These are phyloP conservation scores for Lagerstroemia speciosa DNA, from an alignment of 345 rosid genomes.

Conservation along the genomic window DNA sequence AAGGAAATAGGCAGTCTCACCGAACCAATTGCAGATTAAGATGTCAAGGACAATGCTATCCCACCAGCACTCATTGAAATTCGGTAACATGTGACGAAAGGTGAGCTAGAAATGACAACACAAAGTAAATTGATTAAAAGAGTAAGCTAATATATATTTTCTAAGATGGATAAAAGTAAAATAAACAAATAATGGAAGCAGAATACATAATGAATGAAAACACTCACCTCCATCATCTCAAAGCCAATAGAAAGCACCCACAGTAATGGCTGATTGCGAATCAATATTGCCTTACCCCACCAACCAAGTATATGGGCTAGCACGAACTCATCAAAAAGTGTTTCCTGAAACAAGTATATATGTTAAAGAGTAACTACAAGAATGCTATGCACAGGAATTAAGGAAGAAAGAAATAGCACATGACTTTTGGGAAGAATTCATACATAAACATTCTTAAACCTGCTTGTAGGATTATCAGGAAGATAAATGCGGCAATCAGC, in stretches of 20 bases:
- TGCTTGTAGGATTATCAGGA: slow-evolving; percentile 81
- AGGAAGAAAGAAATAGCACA: slow-evolving; percentile 6
- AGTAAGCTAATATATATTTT: neutral
- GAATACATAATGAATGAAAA: neutral
- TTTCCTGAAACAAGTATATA: slow-evolving; percentile 45
- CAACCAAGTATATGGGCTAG: slow-evolving; percentile 96
- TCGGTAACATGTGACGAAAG: slow-evolving; percentile 96
- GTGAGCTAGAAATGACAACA: slow-evolving; percentile 53
- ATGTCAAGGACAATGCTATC: slow-evolving; percentile 97
- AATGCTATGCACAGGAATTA: neutral
- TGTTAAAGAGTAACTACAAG: neutral
- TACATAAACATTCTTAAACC: slow-evolving; percentile 99
- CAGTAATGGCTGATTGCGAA: slow-evolving; percentile 90
- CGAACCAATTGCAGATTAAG: slow-evolving; percentile 97
- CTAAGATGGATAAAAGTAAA: neutral
- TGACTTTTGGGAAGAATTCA: slow-evolving; percentile 54
- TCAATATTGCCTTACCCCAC: slow-evolving; percentile 99
- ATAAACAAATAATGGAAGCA: neutral
- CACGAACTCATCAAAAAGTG: slow-evolving; percentile 90
- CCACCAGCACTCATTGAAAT: slow-evolving; percentile 99
- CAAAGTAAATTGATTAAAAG: slow-evolving; percentile 4
- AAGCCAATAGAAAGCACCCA: slow-evolving; percentile 98
- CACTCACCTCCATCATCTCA: slow-evolving; percentile 91
- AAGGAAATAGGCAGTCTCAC: slow-evolving; percentile 38
- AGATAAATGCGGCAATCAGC: slow-evolving; percentile 87